phyloP scores from a whole-genome alignment of 164 flowering plant species.

The Umbellularia californica region DNA sequence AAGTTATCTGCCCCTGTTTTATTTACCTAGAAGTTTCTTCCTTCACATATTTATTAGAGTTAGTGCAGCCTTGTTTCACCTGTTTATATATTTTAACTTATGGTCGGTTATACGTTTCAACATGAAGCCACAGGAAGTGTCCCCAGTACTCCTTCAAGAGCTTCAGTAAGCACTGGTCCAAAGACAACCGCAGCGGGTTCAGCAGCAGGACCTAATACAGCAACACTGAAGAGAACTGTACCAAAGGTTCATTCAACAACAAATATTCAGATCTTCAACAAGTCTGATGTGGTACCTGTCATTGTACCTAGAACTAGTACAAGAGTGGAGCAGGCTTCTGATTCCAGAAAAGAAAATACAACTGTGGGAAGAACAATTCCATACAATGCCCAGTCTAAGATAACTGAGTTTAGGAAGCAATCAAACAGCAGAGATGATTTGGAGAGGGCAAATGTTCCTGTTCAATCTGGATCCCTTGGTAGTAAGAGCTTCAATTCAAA shows the following conservation, averaged over 20 bases:
- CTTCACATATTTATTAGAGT: background rate
- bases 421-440: slow-evolving; percentile 48
- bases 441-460: slow-evolving; percentile 35
- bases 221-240: slow-evolving; percentile 46
- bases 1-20: slow-evolving; percentile 21
- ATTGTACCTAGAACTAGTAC: slow-evolving; percentile 32
- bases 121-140: slow-evolving; percentile 58
- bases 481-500: slow-evolving; percentile 35
- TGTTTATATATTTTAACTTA: slow-evolving; percentile 4
- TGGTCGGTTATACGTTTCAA: slow-evolving; percentile 11
- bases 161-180: slow-evolving; percentile 32
- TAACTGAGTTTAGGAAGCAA: slow-evolving; percentile 47
- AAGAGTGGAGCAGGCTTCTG: slow-evolving; percentile 32
- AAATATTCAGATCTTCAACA: slow-evolving; percentile 41
- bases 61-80: background rate
- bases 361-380: slow-evolving; percentile 49
- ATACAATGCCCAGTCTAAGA: slow-evolving; percentile 48
- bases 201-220: slow-evolving; percentile 31
- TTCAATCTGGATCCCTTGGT: slow-evolving; percentile 33
- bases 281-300: slow-evolving; percentile 72
- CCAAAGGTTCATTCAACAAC: slow-evolving; percentile 43
- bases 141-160: slow-evolving; percentile 84
- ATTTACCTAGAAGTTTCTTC: background rate
- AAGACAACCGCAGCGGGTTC: slow-evolving; percentile 37
- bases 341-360: slow-evolving; percentile 57